Percentiles rank a stretch among this genome's conserved stretches.
phyloP scores from a whole-genome alignment of 1,284 basidiomycete species.

The Pulchroboletus neoregius region DNA sequence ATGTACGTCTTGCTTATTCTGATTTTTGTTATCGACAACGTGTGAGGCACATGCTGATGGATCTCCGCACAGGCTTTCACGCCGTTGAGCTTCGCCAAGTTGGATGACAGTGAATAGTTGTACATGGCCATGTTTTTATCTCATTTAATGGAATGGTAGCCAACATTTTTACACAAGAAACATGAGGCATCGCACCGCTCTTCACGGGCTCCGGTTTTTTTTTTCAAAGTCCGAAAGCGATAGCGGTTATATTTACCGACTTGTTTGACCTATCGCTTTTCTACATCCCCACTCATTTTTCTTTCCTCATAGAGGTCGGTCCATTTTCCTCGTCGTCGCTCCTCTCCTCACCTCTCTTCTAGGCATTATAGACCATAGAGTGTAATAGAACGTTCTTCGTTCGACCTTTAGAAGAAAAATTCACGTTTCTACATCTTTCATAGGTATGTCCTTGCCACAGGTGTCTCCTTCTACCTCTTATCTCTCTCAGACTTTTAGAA shows the following conservation, averaged over 20 bases:
- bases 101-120: constrained; percentile 37
- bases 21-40: constrained; percentile 24
- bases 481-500: constrained; percentile 43
- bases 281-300: constrained; percentile 32
- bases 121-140: constrained; percentile 5
- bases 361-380: constrained; percentile 50
- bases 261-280: constrained; percentile 2
- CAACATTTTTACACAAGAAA: constrained; percentile 10
- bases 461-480: constrained; percentile 1
- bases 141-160: constrained; percentile 7
- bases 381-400: constrained; percentile 55
- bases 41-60: constrained; percentile 32
- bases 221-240: constrained; percentile 33
- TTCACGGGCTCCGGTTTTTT: constrained; percentile 9
- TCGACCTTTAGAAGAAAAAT: constrained; percentile 36
- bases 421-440: constrained; percentile 31
- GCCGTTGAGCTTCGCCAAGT: constrained; percentile 59
- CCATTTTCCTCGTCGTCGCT: constrained; percentile 1
- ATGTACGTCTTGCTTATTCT: constrained; percentile 51
- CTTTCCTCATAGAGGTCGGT: constrained; percentile 48
- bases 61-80: constrained; percentile 51
- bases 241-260: constrained; percentile 18
- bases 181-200: constrained; percentile 13
- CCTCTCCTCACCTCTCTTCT: constrained; percentile 11
- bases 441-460: constrained; percentile 36